Percentiles rank a stretch among this genome's conserved stretches.
Evolutionary conservation across 2,329 filamentous ascomycete species (phyloP).

Genomic region (Trichoderma brevicompactum): DNA sequence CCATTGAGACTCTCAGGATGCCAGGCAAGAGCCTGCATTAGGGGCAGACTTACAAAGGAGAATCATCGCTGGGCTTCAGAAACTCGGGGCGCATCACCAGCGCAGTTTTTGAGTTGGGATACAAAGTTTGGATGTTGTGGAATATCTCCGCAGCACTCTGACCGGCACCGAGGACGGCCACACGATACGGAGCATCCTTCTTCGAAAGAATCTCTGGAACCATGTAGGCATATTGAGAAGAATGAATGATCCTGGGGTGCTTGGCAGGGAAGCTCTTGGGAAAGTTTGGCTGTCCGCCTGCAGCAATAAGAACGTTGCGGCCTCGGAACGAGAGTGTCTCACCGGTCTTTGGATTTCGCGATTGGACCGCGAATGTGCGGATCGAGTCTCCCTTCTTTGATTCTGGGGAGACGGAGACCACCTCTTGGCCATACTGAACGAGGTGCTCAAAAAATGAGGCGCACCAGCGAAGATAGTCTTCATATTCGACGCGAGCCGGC

Average conservation of each 20-base stretch:
- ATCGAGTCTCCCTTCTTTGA: conserved; percentile 49
- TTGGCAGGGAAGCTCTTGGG: conserved; percentile 70
- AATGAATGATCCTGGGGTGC: conserved; percentile 80
- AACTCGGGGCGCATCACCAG: conserved; percentile 84
- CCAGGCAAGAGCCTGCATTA: neutral
- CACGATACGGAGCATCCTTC: conserved; percentile 63
- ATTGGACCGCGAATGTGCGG: conserved; percentile 69
- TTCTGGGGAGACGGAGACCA: conserved; percentile 70
- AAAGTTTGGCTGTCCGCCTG: conserved; percentile 68
- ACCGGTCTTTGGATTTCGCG: conserved; percentile 64
- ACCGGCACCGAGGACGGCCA: conserved; percentile 86
- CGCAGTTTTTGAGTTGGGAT: conserved; percentile 77
- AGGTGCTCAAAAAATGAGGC: conserved; percentile 74
- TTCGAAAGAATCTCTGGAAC: conserved; percentile 64
- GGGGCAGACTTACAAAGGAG: conserved; percentile 73
- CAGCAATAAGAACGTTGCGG: conserved; percentile 67
- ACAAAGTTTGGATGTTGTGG: conserved; percentile 80
- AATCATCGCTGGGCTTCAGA: conserved; percentile 89
- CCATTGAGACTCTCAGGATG: neutral
- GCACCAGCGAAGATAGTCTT: conserved; percentile 95
- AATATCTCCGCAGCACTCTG: conserved; percentile 97
- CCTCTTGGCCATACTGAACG: conserved; percentile 79
- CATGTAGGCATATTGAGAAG: conserved; percentile 77
- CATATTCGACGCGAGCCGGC: conserved; percentile 84
- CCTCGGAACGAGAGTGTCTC: conserved; percentile 57